phyloP scores from a whole-genome alignment of 75 land plant genomes.

The Pinus albicaulis region DNA sequence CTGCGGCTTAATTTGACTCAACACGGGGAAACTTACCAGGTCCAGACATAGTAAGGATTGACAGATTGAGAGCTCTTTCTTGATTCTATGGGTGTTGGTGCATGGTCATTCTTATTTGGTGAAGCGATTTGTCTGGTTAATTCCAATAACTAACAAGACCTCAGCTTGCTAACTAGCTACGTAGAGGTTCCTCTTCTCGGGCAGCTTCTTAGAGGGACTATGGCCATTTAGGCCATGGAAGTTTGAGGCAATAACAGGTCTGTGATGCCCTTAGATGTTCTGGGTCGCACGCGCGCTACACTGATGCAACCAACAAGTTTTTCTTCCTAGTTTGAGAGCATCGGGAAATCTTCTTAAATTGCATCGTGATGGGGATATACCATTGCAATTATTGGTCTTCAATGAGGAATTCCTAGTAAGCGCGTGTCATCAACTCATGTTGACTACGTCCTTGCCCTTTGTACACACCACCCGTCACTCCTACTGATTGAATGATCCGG shows the following conservation, averaged over 20 bases:
- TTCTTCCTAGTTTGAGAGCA: slow-evolving; percentile 21
- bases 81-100: slow-evolving; percentile 26
- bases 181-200: slow-evolving; percentile 12
- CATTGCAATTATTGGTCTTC: too few species aligned
- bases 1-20: slow-evolving; percentile 25
- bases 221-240: slow-evolving; percentile 65
- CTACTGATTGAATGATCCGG: too few species aligned
- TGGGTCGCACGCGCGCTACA: slow-evolving; percentile 61
- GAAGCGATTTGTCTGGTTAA: slow-evolving; percentile 65
- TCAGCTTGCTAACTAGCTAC: slow-evolving; percentile 67
- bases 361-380: slow-evolving; percentile 39
- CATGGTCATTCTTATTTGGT: slow-evolving; percentile 21
- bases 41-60: slow-evolving; percentile 24
- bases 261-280: slow-evolving; percentile 89
- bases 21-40: slow-evolving; percentile 26
- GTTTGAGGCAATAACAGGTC: slow-evolving; percentile 86
- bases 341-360: slow-evolving; percentile 29
- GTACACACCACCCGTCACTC: too few species aligned
- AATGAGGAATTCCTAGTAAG: too few species aligned
- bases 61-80: slow-evolving; percentile 18
- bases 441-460: too few species aligned
- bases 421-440: too few species aligned
- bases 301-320: slow-evolving; percentile 46
- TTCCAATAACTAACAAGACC: slow-evolving; percentile 61
- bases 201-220: slow-evolving; percentile 69